These are phyloP conservation scores for Rhodotorula sp. DNA, from an alignment of 1,284 basidiomycete genomes.

Conservation along the genomic window DNA sequence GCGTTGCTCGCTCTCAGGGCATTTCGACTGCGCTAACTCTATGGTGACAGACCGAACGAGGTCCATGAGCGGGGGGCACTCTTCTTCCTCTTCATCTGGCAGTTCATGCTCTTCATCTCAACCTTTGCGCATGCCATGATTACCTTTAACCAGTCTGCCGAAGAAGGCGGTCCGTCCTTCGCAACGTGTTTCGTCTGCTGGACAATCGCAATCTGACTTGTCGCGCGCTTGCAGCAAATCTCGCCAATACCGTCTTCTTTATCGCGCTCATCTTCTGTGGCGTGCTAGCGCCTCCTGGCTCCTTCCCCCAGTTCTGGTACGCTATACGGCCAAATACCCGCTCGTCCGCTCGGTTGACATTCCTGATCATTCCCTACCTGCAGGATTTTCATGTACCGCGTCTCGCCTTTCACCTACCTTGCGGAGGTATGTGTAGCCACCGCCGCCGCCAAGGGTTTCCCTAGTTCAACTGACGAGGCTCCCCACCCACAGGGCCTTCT, in stretches of 20 bases:
- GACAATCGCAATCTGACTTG: too few species aligned
- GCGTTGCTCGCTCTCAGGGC: slow-evolving; percentile 20
- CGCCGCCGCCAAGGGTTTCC: too few species aligned
- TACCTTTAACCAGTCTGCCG: slow-evolving; percentile 49
- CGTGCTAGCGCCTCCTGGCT: slow-evolving; percentile 41
- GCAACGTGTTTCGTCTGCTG: too few species aligned
- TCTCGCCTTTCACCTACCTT: slow-evolving; percentile 66
- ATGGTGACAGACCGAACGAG: too few species aligned
- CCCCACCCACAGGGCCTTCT: slow-evolving; percentile 46
- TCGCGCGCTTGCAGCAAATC: slow-evolving; percentile 42
- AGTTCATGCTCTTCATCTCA: slow-evolving; percentile 53
- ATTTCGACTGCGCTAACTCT: too few species aligned
- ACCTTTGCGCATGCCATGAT: slow-evolving; percentile 52
- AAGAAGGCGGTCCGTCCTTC: slow-evolving; percentile 23
- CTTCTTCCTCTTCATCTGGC: slow-evolving; percentile 51
- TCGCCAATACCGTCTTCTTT: slow-evolving; percentile 54
- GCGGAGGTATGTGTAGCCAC: slow-evolving; percentile 40
- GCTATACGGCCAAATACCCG: not conserved
- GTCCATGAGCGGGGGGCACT: slow-evolving; percentile 34
- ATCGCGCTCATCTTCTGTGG: slow-evolving; percentile 53
- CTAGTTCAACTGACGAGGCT: too few species aligned
- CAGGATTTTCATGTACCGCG: slow-evolving; percentile 72
- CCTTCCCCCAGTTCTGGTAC: slow-evolving; percentile 48
- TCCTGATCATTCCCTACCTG: too few species aligned
- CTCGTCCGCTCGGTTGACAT: slow-evolving; percentile 53